phyloP scores from a whole-genome alignment of 169 alveolate species.

The Plasmodium falciparum region DNA sequence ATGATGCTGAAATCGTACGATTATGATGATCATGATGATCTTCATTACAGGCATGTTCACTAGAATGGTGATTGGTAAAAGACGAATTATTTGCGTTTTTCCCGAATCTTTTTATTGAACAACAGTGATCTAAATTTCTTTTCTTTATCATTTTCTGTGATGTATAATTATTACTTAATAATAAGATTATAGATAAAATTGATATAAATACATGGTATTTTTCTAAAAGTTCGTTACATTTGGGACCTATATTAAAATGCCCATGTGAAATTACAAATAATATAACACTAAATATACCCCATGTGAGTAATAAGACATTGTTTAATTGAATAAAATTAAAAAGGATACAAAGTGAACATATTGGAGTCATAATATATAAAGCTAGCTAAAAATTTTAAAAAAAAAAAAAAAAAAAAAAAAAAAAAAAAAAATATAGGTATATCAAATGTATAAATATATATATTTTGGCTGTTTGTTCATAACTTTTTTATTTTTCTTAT shows the following conservation, averaged over 20 bases:
- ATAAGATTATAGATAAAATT: conserved; percentile 7
- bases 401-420: background rate
- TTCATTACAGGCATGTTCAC: background rate
- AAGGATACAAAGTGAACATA: conserved; percentile 27
- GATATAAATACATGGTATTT: conserved; percentile 22
- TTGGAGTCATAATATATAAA: conserved; percentile 53
- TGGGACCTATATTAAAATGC: background rate
- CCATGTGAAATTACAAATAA: conserved; percentile 53
- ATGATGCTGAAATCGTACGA: background rate
- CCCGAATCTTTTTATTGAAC: conserved; percentile 4
- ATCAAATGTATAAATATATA: conserved; percentile 4
- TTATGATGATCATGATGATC: background rate
- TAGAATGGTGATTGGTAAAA: background rate
- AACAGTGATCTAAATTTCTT: conserved; percentile 48
- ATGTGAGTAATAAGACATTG: conserved; percentile 26
- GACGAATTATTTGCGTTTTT: background rate
- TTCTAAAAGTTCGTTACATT: background rate
- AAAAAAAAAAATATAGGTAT: background rate
- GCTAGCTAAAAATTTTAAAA: conserved; percentile 23
- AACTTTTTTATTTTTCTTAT: too few relatives aligned
- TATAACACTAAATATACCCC: conserved; percentile 23
- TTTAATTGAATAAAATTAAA: conserved; percentile 32
- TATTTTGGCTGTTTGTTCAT: background rate
- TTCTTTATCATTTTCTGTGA: conserved; percentile 31
- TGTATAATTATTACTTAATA: conserved; percentile 33